A percentile compares a stretch with the other conserved stretches of the same genome.
Evolutionary conservation across 228 moss, liverwort and hornwort species (phyloP).

Genomic region (Sphagnum magellanicum): DNA sequence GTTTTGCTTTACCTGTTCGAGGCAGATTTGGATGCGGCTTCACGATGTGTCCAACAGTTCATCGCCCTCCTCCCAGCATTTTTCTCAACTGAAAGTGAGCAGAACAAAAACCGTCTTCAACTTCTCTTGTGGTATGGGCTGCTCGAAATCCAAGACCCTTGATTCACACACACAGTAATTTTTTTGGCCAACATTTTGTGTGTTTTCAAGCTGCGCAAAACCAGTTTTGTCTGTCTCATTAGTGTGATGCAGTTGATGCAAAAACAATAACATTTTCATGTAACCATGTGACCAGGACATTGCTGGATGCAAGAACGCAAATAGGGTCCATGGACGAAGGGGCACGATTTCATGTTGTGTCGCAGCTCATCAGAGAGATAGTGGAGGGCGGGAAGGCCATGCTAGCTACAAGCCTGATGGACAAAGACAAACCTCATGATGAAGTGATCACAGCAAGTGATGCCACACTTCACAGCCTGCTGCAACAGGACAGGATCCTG

Average conservation of each 20-base stretch:
- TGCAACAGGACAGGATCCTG: constrained; percentile 27
- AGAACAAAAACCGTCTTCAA: constrained; percentile 30
- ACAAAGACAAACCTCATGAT: constrained; percentile 20
- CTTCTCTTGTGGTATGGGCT: constrained; percentile 31
- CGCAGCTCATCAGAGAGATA: constrained; percentile 26
- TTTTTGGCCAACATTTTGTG: not conserved
- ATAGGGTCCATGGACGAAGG: constrained; percentile 32
- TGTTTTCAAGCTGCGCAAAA: not conserved
- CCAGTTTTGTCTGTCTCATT: not conserved
- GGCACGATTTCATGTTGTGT: constrained; percentile 27
- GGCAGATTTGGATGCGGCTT: constrained; percentile 24
- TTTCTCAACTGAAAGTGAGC: constrained; percentile 27
- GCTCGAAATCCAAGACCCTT: not conserved
- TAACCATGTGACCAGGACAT: constrained; percentile 12
- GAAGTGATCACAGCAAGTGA: constrained; percentile 10
- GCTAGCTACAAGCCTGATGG: constrained; percentile 25
- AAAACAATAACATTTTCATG: not conserved
- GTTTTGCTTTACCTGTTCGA: constrained; percentile 26
- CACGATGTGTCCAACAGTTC: constrained; percentile 30
- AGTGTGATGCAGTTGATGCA: not conserved
- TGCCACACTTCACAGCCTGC: constrained; percentile 26
- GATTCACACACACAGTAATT: no score
- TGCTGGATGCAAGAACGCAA: constrained; percentile 32
- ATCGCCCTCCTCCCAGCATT: constrained; percentile 28
- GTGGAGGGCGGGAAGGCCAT: constrained; percentile 29